Base-by-base conservation (phyloP, 257 asterid genomes). In the Salvia hispanica region DNA sequence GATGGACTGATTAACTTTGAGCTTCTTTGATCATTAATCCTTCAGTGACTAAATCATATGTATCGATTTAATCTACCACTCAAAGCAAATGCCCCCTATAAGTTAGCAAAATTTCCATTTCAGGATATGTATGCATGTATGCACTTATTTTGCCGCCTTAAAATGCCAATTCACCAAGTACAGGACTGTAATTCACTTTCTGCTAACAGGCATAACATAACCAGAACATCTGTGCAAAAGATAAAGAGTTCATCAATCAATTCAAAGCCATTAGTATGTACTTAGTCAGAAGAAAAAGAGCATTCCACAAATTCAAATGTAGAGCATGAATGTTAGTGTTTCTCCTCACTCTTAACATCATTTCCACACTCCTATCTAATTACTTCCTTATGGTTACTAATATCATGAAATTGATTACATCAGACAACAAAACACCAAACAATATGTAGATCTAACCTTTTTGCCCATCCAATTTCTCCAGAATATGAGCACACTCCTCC, bases 401-500 rank as follows among this genome's bases (percentile, higher is more conserved):
- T 13, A 50, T 50, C 48, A 51, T 14, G 12, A 37, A 12, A 43
- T 60, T 37, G 52, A 52, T 34, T 18, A 28, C 16, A 21, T 46
- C 14, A 50, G 4, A 57, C 58, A 12, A 63, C 37, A 3, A 33
- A 31, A 51, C 9, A 45, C 18, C 42, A 33, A 47, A 34, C 50
- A 45, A 46, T 44, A 10, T 16, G 58, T 15, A 16, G 61, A 47
- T 31, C 7, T 54, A 13, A 87, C 97, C 90, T 81, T 68, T 76
- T 64, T 60, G 71, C 15, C 72, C 84, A 43, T 72, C 71, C 75
- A 85, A 62, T 66, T 71, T 81, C 58, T 56, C 76, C 79, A 83
- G 48, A 62, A 88, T 37, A 57, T 73, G 79, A 73, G 79, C 84
- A 72, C 84, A 86, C 40, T 63, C 66, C 34, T 84, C 80, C 69